These are phyloP conservation scores for Pseudozyma tsukubaensis DNA, from an alignment of 1,284 basidiomycete genomes.

Conservation along the genomic window DNA sequence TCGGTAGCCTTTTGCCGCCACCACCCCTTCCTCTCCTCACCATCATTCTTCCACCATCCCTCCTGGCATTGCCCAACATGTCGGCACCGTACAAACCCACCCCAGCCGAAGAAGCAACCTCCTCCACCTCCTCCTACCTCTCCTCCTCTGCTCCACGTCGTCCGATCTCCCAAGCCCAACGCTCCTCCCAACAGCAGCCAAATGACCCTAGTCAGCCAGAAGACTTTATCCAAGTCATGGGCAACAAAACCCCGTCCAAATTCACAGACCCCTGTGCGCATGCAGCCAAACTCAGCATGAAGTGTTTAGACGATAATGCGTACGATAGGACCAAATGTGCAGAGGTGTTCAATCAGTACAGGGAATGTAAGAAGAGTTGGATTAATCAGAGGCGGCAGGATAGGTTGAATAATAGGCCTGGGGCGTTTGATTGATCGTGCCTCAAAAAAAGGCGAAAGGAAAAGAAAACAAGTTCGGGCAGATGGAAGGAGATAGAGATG, in stretches of 20 bases:
- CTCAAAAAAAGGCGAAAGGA: not conserved
- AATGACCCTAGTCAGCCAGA: conserved; percentile 37
- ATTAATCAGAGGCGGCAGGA: conserved; percentile 54
- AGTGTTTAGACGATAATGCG: conserved; percentile 62
- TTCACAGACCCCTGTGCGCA: conserved; percentile 64
- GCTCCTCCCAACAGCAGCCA: not conserved
- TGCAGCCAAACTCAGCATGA: conserved; percentile 64
- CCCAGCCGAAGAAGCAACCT: conserved; percentile 11
- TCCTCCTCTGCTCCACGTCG: conserved; percentile 30
- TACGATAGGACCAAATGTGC: conserved; percentile 63
- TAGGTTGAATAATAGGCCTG: conserved; percentile 45
- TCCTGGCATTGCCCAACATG: conserved; percentile 12
- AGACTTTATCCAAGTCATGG: conserved; percentile 55
- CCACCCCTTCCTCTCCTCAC: not conserved
- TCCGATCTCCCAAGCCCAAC: not conserved
- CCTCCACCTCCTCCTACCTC: conserved; percentile 21
- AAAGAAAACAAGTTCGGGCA: too few species aligned
- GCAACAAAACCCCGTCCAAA: conserved; percentile 57
- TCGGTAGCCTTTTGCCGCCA: not conserved
- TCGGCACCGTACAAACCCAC: conserved; percentile 34
- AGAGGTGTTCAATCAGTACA: conserved; percentile 61
- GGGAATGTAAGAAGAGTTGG: conserved; percentile 63
- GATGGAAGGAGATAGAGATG: too few species aligned
- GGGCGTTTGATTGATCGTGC: conserved; percentile 45
- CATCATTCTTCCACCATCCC: not conserved